Base-by-base conservation (phyloP, 108 stramenopile genomes). In the Epipyxis sp. region DNA sequence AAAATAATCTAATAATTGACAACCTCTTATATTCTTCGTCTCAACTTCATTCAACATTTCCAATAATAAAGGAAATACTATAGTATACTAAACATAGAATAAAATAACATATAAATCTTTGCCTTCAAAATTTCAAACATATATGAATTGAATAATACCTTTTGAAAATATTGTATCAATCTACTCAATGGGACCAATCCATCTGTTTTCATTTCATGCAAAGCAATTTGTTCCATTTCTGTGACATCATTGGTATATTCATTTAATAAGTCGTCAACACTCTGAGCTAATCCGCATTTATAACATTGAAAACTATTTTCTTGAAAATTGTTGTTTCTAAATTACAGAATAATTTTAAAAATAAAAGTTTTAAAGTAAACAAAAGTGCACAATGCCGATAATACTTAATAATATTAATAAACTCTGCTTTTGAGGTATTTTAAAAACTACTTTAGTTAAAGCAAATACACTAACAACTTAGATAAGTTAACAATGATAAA, bases 1-100 rank as follows among this genome's bases (percentile, higher is more conserved):
- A 29, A 74, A 57, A 57, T 74, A 74, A 25, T 74, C 71, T 42
- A 74, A 27, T 13, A 74, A 6, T 39, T 74, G 71, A 57, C 71
- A 74, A 27, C 71, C 71, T 13, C 3, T 13, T 29, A 74, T n/a
- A 10, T 42, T 6, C 29, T 27, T 34, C 35, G 16, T 34, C 43
- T 74, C 71, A 3, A 74, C 35, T 27, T 74, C 32, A 37, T 54
- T 16, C 46, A 46, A 74, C 71, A 74, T 74, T 3, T 37, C 16
- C n/a, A 54, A 57, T 37, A 74, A 20, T 32, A 6, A 27, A 16
- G 71, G 71, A 54, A 74, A 57, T 13, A 25, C 50, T 13, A 74
- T 74, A 37, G 43, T 30, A 74, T 74, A 74, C 71, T 74, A 37
- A 32, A 13, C 61, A 65, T 3, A 35, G 13, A 37, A 25, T 16